Percentiles rank a stretch among this genome's conserved stretches.
phyloP scores from a whole-genome alignment of 2,329 filamentous ascomycete species.

The Neobulgaria alba region DNA sequence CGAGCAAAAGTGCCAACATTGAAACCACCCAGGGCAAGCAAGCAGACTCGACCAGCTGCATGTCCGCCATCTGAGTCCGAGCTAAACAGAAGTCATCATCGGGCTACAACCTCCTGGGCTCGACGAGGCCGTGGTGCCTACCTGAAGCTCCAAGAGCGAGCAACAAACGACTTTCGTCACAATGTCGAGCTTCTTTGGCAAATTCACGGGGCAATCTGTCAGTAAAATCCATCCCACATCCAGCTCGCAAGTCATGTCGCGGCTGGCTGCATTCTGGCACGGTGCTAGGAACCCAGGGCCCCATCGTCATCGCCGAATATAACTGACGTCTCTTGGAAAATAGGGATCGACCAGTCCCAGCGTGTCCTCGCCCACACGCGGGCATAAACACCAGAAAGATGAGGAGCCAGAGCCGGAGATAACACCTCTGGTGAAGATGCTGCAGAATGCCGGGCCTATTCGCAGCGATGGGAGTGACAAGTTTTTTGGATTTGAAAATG shows the following conservation, averaged over 20 bases:
- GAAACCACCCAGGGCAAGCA: no score
- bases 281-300: neutral
- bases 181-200: neutral
- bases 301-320: constrained; percentile 2
- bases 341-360: constrained; percentile 18
- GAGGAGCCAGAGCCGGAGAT: constrained; percentile 37
- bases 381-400: constrained; percentile 27
- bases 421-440: constrained; percentile 63
- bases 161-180: neutral
- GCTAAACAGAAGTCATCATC: constrained; percentile 6
- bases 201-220: constrained; percentile 35
- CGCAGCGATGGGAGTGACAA: constrained; percentile 89
- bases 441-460: constrained; percentile 71
- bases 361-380: constrained; percentile 14
- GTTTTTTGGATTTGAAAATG: constrained; percentile 97
- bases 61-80: constrained; percentile 16
- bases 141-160: neutral
- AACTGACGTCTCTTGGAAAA: constrained; percentile 10
- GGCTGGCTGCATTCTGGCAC: neutral
- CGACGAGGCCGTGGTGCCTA: neutral
- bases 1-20: neutral
- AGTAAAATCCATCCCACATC: constrained; percentile 28
- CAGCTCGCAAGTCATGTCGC: neutral
- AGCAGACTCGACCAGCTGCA: neutral
- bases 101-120: constrained; percentile 14